Percentiles rank a stretch among this genome's conserved stretches.
Evolutionary conservation across 257 asterid species (phyloP).

Genomic region (Scutellaria barbata): DNA sequence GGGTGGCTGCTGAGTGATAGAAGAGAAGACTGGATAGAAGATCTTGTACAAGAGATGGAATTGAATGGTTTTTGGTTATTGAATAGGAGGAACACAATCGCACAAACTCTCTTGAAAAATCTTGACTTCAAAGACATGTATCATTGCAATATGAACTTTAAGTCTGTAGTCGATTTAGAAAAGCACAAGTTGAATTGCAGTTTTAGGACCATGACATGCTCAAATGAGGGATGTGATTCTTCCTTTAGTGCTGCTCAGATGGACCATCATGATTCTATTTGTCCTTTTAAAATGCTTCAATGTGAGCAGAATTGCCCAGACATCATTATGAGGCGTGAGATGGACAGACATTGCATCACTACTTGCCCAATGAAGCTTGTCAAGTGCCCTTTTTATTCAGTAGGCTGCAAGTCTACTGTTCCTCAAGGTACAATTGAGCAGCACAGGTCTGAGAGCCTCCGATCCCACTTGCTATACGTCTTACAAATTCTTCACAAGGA

Average conservation of each 20-base stretch:
- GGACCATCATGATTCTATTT: slow-evolving; percentile 35
- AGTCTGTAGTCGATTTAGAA: slow-evolving; percentile 29
- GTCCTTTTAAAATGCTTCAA: slow-evolving; percentile 36
- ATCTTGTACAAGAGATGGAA: slow-evolving; percentile 37
- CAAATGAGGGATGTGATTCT: slow-evolving; percentile 38
- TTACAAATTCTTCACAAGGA: slow-evolving; percentile 34
- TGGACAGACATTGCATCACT: slow-evolving; percentile 43
- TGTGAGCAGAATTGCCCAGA: slow-evolving; percentile 34
- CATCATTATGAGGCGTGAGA: slow-evolving; percentile 38
- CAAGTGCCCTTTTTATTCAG: slow-evolving; percentile 36
- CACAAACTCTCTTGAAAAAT: slow-evolving; percentile 39
- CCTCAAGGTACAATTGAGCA: slow-evolving; percentile 39
- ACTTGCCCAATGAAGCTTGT: slow-evolving; percentile 41
- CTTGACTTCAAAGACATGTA: slow-evolving; percentile 35
- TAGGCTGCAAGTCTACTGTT: slow-evolving; percentile 39
- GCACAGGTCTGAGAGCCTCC: slow-evolving; percentile 36
- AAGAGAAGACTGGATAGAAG: slow-evolving; percentile 40
- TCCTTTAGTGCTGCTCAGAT: slow-evolving; percentile 35
- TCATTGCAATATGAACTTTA: slow-evolving; percentile 36
- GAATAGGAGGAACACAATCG: slow-evolving; percentile 31
- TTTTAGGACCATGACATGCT: slow-evolving; percentile 34
- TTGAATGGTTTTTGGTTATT: slow-evolving; percentile 36
- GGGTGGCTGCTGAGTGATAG: slow-evolving; percentile 38
- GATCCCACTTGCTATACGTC: slow-evolving; percentile 25
- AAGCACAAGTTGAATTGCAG: slow-evolving; percentile 32